Evolutionary conservation across 768 basidiomycete genomes (phyloP).

Genomic region (Kwoniella botswanensis): DNA sequence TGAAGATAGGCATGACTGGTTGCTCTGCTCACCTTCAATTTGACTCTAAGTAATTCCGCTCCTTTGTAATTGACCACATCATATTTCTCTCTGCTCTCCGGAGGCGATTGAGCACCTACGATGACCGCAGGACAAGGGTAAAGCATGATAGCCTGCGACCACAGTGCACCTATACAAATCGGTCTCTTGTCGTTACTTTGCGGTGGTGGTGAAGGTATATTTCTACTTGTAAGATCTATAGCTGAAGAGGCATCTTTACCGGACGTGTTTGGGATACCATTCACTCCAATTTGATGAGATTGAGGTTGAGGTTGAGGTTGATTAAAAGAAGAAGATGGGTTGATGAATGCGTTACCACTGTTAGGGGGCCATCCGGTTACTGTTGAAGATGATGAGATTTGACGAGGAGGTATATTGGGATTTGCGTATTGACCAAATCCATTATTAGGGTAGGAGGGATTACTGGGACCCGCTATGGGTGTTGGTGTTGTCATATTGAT

Average conservation of each 20-base stretch:
- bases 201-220: conserved; percentile 32
- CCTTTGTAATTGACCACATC: conserved; percentile 38
- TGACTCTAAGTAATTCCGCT: conserved; percentile 48
- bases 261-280: neutral
- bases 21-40: conserved; percentile 45
- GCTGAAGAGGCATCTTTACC: conserved; percentile 20
- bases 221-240: conserved; percentile 22
- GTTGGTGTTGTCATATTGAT: conserved; percentile 11
- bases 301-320: conserved; percentile 1
- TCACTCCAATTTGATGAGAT: conserved; percentile 1
- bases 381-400: conserved; percentile 2
- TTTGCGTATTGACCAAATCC: conserved; percentile 14
- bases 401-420: neutral
- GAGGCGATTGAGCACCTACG: conserved; percentile 33
- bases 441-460: neutral
- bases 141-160: conserved; percentile 41
- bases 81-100: conserved; percentile 29
- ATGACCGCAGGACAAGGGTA: conserved; percentile 44
- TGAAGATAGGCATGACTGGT: too few species aligned
- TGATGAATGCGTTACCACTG: conserved; percentile 1
- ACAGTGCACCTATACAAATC: conserved; percentile 47
- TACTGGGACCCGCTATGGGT: conserved; percentile 17
- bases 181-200: conserved; percentile 32
- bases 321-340: neutral
- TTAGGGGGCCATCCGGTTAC: conserved; percentile 18